Evolutionary conservation across 768 basidiomycete genomes (phyloP).

Genomic region (Serendipita sp.): DNA sequence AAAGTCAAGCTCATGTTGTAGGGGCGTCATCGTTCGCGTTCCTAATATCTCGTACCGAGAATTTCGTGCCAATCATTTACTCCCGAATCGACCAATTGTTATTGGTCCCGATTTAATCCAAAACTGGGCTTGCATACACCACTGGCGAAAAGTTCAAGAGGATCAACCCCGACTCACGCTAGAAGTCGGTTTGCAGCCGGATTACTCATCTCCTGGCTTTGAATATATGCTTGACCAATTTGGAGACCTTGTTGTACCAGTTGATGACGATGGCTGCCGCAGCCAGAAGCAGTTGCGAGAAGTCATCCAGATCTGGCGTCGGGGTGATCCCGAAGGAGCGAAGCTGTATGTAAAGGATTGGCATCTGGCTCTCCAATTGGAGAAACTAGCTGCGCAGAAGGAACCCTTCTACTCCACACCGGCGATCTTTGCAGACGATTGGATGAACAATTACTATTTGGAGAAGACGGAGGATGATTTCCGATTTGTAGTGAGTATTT

Average conservation of each 20-base stretch:
- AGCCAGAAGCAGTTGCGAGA: constrained; percentile 7
- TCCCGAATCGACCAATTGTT: background rate
- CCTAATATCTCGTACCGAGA: background rate
- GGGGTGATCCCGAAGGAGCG: background rate
- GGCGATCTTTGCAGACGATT: constrained; percentile 11
- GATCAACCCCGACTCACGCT: background rate
- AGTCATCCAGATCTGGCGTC: constrained; percentile 10
- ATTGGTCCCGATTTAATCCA: background rate
- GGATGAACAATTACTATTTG: constrained; percentile 13
- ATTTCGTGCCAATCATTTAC: background rate
- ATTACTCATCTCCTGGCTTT: constrained; percentile 1
- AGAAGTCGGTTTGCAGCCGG: background rate
- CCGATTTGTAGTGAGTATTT: constrained; percentile 11
- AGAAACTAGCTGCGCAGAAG: background rate
- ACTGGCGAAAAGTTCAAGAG: background rate
- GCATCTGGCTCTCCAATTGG: constrained; percentile 10
- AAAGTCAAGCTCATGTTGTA: too few relatives aligned
- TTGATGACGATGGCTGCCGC: constrained; percentile 10
- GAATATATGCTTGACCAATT: constrained; percentile 8
- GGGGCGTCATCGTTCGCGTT: background rate
- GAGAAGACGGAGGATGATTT: constrained; percentile 11
- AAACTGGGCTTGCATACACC: background rate
- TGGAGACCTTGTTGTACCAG: constrained; percentile 9
- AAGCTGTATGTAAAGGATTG: constrained; percentile 13
- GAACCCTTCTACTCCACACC: constrained; percentile 12